phyloP scores from a whole-genome alignment of 2,329 filamentous ascomycete species.

The Pestalotiopsis sp. region DNA sequence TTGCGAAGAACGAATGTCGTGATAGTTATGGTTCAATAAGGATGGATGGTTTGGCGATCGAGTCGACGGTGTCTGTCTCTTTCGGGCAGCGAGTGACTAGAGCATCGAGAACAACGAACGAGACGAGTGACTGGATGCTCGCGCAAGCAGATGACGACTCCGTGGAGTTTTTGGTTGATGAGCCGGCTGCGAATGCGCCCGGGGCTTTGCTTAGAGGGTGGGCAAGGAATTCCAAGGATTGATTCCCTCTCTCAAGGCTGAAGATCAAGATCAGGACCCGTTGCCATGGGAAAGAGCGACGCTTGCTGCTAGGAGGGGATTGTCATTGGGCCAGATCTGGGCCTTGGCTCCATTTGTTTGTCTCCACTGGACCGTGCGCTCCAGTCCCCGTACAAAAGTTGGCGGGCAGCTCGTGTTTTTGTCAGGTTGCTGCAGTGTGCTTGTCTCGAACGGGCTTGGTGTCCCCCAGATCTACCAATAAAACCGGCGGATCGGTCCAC shows the following conservation, averaged over 20 bases:
- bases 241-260: not conserved
- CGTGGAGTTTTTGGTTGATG: not conserved
- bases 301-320: not conserved
- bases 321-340: not conserved
- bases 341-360: not conserved
- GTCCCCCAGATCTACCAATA: not conserved
- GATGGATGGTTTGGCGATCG: not conserved
- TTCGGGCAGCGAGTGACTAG: constrained; percentile 2
- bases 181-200: not conserved
- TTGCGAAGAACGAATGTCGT: constrained; percentile 1
- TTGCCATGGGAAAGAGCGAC: constrained; percentile 6
- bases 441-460: not conserved
- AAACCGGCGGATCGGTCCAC: not conserved
- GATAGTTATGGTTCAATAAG: constrained; percentile 2
- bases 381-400: not conserved
- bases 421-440: not conserved
- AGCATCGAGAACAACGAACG: not conserved
- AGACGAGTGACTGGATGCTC: not conserved
- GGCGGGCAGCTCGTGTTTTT: not conserved
- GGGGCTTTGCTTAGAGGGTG: not conserved
- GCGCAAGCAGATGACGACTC: not conserved
- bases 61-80: not conserved
- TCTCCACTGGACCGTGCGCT: not conserved
- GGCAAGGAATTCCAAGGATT: not conserved
- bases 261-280: constrained; percentile 4